phyloP scores from a whole-genome alignment of 176 grass and related monocot genomes.

The Musa troglodytarum region DNA sequence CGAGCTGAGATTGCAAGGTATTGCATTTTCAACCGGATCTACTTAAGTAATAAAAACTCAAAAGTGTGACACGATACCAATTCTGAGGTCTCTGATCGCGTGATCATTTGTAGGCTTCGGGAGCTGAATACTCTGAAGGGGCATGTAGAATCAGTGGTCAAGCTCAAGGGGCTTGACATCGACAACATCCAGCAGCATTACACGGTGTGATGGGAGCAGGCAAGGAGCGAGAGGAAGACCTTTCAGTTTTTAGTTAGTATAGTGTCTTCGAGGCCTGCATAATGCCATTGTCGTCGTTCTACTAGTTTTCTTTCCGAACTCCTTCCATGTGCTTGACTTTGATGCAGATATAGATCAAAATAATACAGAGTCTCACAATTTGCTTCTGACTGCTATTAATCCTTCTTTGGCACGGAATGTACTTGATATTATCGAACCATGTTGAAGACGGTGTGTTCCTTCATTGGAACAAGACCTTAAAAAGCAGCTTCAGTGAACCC shows the following conservation, averaged over 20 bases:
- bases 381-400: too few species aligned
- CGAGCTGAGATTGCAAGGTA: slow-evolving; percentile 89
- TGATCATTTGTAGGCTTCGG: slow-evolving; percentile 40
- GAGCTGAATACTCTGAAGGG: slow-evolving; percentile 72
- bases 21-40: neutral
- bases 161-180: slow-evolving; percentile 78
- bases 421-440: too few species aligned
- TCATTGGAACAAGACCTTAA: too few species aligned
- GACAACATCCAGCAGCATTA: slow-evolving; percentile 60
- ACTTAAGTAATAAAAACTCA: neutral
- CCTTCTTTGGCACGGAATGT: too few species aligned
- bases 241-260: neutral
- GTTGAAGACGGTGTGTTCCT: too few species aligned
- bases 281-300: neutral
- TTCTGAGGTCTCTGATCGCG: neutral
- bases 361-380: too few species aligned
- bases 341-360: neutral
- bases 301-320: neutral
- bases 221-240: neutral
- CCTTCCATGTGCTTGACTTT: neutral
- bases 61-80: neutral
- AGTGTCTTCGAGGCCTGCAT: neutral
- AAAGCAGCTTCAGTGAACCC: too few species aligned
- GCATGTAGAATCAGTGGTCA: slow-evolving; percentile 50
- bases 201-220: slow-evolving; percentile 44